Evolutionary conservation across 2,329 filamentous ascomycete genomes (phyloP), one percentile per base, ranked within the genome.

Genomic region (Fusarium annulatum): DNA sequence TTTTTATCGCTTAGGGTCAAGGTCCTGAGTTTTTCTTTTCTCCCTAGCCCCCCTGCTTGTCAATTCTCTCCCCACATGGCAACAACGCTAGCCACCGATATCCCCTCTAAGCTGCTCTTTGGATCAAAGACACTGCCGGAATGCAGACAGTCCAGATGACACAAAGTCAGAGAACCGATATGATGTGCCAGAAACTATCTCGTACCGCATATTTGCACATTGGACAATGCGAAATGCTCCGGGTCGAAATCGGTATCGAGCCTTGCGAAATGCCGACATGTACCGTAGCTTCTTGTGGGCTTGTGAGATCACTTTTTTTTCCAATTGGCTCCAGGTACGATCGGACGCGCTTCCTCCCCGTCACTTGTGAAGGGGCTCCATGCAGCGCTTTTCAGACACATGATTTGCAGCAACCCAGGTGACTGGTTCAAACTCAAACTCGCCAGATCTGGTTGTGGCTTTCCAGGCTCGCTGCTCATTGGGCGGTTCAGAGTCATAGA

Each of bases 351-450:
- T 76, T 56, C 69, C 69, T 55, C 71, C 72, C 73, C 67, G 67
- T 69, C 65, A 57, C 66, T 75, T 69, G 64, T 51, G 64, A 71
- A 67, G 64, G 76, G 67, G 73, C 75, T 77, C 58, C 73, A 59
- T 76, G 77, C 77, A 78, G 72, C 66, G 52, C 45, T 75, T 70
- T 67, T 73, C 65, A 72, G 68, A 72, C 76, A 78, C 77, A 79
- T 81, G 78, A 81, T 81, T 81, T 79, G 77, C 76, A 81, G 70
- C 64, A 74, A 72, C 67, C 76, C 76, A 78, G 67, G 67, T 67
- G 61, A 71, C 67, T 72, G 75, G 74, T 72, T 74, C 76, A 43
- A 58, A 59, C 63, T 75, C 45, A 64, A 75, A 66, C 63, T 46
- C 51, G 71, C 72, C 67, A 73, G 46, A 53, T 64, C 67, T 74